Percentiles rank a stretch among this genome's conserved stretches.
phyloP scores from a whole-genome alignment of 495 filamentous ascomycete species.

The Daldinia caldariorum region DNA sequence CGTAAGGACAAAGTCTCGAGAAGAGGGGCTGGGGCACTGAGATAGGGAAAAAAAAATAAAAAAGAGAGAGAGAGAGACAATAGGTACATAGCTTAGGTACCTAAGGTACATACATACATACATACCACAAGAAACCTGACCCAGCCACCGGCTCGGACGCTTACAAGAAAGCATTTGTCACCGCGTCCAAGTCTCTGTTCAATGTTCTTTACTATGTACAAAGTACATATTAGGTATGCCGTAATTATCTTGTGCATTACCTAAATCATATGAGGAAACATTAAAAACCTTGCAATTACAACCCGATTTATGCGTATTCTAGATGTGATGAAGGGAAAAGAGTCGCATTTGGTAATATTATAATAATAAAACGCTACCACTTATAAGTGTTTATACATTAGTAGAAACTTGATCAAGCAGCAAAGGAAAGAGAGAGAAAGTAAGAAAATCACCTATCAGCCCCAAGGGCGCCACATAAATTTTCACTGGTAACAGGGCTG shows the following conservation, averaged over 20 bases:
- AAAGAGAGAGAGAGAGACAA: too few species aligned
- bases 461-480: conserved; percentile 39
- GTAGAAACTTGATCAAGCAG: neutral
- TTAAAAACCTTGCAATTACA: conserved; percentile 8
- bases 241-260: conserved; percentile 7
- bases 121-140: neutral
- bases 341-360: conserved; percentile 16
- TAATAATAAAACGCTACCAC: conserved; percentile 9
- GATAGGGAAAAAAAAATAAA: too few species aligned
- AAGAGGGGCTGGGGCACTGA: neutral
- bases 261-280: conserved; percentile 10
- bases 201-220: neutral
- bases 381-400: too few species aligned
- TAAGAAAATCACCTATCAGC: conserved; percentile 26
- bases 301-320: neutral
- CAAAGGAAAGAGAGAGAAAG: conserved; percentile 11
- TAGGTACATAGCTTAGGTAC: neutral
- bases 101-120: neutral
- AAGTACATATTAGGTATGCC: neutral
- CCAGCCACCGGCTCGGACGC: conserved; percentile 5
- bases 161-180: conserved; percentile 16
- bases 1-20: conserved; percentile 17
- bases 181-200: neutral
- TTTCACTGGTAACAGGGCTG: conserved; percentile 19
- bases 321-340: conserved; percentile 9